A percentile compares a stretch with the other conserved stretches of the same genome.
Evolutionary conservation across 208 protist species (phyloP).

Genomic region (Leishmania tropica): DNA sequence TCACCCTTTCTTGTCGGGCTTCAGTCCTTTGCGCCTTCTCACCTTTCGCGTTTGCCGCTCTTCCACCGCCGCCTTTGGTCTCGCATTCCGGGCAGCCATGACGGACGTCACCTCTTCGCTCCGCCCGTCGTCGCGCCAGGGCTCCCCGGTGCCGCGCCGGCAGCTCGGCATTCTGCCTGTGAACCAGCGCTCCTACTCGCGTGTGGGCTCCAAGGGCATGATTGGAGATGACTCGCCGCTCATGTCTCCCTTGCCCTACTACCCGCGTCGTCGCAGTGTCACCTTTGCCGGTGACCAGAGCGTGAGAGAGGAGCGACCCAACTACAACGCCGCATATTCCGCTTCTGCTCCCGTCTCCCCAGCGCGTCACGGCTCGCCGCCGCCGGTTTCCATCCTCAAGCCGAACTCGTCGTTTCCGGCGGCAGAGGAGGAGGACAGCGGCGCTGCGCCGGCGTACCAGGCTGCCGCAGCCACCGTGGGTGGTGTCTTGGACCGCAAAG

Average conservation of each 20-base stretch:
- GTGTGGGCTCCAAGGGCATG: constrained; percentile 56
- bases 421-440: constrained; percentile 24
- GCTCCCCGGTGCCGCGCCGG: constrained; percentile 72
- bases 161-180: constrained; percentile 69
- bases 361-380: constrained; percentile 40
- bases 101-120: constrained; percentile 7
- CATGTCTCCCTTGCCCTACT: constrained; percentile 80
- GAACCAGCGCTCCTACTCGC: constrained; percentile 89
- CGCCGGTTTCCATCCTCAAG: constrained; percentile 63
- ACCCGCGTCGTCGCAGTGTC: constrained; percentile 80
- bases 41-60: neutral
- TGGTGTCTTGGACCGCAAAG: constrained; percentile 1
- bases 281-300: constrained; percentile 66
- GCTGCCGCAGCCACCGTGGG: constrained; percentile 16
- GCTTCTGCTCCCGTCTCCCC: constrained; percentile 50
- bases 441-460: constrained; percentile 14
- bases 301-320: constrained; percentile 75
- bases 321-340: constrained; percentile 57
- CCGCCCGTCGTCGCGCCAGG: constrained; percentile 35
- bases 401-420: constrained; percentile 32
- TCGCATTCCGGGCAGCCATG: neutral
- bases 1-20: neutral
- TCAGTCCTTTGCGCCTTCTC: neutral
- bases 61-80: neutral
- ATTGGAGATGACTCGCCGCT: constrained; percentile 71